These are phyloP conservation scores for Chlorella sp. DNA, from an alignment of 139 green algal species.

Conservation along the genomic window DNA sequence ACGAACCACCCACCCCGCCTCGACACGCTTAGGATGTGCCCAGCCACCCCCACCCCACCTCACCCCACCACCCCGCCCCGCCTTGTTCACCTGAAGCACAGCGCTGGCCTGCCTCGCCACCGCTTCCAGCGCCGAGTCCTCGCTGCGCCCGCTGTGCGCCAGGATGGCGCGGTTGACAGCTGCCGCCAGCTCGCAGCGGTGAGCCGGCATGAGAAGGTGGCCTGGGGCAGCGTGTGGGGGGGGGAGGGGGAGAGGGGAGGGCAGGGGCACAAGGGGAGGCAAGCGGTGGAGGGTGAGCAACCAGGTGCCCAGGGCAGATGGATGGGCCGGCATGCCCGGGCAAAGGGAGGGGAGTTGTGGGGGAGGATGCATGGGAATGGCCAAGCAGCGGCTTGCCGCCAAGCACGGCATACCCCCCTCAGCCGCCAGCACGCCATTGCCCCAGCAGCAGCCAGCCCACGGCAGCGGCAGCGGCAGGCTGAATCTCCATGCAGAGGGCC, in stretches of 20 bases:
- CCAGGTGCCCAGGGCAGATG: not conserved
- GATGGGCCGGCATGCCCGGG: not conserved
- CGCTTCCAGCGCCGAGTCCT: constrained; percentile 37
- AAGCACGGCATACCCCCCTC: not conserved
- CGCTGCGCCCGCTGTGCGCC: constrained; percentile 37
- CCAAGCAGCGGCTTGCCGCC: not conserved
- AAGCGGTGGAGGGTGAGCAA: not conserved
- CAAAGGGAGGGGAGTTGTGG: not conserved
- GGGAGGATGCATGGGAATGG: not conserved
- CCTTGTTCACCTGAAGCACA: not conserved
- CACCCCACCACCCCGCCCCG: too few species aligned
- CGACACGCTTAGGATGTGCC: too few species aligned
- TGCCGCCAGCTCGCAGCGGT: constrained; percentile 58
- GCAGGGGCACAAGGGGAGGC: not conserved
- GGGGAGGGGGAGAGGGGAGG: too few species aligned
- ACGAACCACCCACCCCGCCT: too few species aligned
- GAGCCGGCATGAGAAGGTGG: constrained; percentile 57
- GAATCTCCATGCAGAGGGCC: too few species aligned
- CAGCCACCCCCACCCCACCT: too few species aligned
- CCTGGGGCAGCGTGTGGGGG: too few species aligned
- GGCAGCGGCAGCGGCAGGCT: not conserved
- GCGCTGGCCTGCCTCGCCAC: constrained; percentile 26
- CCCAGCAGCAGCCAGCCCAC: not conserved
- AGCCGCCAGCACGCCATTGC: not conserved
- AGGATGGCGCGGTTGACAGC: constrained; percentile 65